phyloP scores from a whole-genome alignment of 2,329 filamentous ascomycete species.

The Tricladium varicosporioides region DNA sequence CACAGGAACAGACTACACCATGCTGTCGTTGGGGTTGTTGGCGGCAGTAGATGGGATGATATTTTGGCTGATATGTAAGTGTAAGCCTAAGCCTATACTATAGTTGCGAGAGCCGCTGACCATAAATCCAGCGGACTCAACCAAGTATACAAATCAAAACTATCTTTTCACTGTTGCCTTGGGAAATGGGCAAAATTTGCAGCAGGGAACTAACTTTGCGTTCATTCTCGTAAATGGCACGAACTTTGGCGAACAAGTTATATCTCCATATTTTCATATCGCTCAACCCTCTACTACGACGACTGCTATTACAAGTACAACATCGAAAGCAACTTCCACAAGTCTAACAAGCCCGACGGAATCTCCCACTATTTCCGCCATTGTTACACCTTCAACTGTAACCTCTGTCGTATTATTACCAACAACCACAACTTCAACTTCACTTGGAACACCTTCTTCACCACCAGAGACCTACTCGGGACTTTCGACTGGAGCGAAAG shows the following conservation, averaged over 20 bases:
- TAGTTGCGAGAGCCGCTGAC: not conserved
- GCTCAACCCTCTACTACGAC: not conserved
- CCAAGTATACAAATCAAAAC: not conserved
- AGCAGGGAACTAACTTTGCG: constrained; percentile 5
- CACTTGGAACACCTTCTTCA: too few species aligned
- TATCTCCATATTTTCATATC: too few species aligned
- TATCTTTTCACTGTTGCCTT: constrained; percentile 1
- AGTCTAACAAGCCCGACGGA: not conserved
- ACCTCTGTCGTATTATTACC: too few species aligned
- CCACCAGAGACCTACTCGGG: too few species aligned
- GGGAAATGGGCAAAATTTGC: constrained; percentile 5
- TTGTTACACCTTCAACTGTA: not conserved
- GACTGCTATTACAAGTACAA: not conserved
- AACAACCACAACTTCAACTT: too few species aligned
- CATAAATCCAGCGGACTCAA: not conserved
- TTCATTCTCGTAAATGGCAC: constrained; percentile 13
- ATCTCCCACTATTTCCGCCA: not conserved
- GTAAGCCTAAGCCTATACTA: too few species aligned
- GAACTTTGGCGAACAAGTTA: not conserved
- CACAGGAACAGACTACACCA: not conserved
- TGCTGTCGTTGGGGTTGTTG: not conserved
- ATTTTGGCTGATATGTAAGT: constrained; percentile 10
- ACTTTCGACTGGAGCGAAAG: too few species aligned
- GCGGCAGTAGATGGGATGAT: constrained; percentile 1
- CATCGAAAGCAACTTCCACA: not conserved